phyloP scores from a whole-genome alignment of 108 stramenopile genomes.

The Conticribra guillardii region DNA sequence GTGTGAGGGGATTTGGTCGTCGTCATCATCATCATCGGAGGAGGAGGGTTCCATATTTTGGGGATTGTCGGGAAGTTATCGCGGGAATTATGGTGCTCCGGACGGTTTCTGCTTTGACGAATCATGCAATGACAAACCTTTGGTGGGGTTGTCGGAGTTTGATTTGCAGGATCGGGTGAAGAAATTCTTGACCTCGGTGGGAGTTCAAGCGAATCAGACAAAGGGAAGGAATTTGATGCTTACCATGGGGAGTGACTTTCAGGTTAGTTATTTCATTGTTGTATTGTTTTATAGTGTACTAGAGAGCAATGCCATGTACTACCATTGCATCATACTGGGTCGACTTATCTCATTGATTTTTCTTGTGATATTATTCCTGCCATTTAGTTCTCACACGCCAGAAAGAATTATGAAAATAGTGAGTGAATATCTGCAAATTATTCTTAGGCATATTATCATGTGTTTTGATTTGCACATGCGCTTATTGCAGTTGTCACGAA shows the following conservation, averaged over 20 bases:
- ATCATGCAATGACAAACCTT: constrained; percentile 53
- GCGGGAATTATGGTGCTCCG: constrained; percentile 83
- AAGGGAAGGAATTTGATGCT: constrained; percentile 86
- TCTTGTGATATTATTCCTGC: too few species aligned
- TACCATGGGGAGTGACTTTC: constrained; percentile 88
- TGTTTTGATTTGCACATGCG: too few species aligned
- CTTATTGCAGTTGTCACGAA: not conserved
- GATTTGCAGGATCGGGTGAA: constrained; percentile 43
- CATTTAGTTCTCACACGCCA: constrained; percentile 54
- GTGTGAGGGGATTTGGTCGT: constrained; percentile 88
- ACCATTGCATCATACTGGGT: not conserved
- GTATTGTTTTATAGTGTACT: not conserved
- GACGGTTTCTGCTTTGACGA: constrained; percentile 84
- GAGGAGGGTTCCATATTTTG: constrained; percentile 72
- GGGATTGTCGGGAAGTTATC: constrained; percentile 82
- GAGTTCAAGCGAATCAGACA: constrained; percentile 71
- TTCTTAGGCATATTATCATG: too few species aligned
- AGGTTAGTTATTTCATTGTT: constrained; percentile 18
- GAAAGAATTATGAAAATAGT: constrained; percentile 55
- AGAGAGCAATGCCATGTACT: too few species aligned
- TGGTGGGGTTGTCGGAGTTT: constrained; percentile 58
- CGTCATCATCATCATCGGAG: constrained; percentile 45
- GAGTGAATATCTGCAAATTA: too few species aligned
- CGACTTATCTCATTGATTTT: constrained; percentile 1
- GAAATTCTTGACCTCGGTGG: constrained; percentile 60